Percentiles rank a stretch among this genome's conserved stretches.
Conservation (phyloP, 164 flowering plant genomes). For the Kingdonia uniflora region DNA sequence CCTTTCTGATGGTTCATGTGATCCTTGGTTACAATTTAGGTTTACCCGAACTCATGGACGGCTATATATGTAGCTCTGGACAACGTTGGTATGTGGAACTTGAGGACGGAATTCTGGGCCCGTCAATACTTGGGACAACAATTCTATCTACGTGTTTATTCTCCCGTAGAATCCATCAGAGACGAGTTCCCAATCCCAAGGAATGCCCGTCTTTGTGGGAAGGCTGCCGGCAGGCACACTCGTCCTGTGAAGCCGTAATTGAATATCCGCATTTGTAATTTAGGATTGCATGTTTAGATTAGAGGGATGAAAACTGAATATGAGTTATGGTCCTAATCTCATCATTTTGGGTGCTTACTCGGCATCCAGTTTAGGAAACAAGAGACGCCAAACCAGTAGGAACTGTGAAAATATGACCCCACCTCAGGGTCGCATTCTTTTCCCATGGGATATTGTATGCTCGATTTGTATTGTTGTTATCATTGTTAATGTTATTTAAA, state of each 20-base stretch:
- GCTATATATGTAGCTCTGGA: constrained; percentile 67
- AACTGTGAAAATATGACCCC: constrained; percentile 23
- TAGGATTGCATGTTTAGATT: background rate
- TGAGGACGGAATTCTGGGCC: constrained; percentile 81
- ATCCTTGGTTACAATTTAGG: constrained; percentile 29
- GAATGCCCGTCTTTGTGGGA: constrained; percentile 77
- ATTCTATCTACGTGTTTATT: constrained; percentile 65
- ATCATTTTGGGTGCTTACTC: constrained; percentile 9
- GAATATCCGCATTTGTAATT: background rate
- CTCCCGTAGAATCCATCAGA: constrained; percentile 47
- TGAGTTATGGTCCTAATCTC: background rate
- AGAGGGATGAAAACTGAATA: background rate
- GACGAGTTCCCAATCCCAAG: constrained; percentile 79
- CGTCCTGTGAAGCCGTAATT: constrained; percentile 37
- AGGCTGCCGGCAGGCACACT: constrained; percentile 47
- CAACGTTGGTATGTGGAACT: constrained; percentile 91
- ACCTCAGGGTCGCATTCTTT: constrained; percentile 66
- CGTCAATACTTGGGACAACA: constrained; percentile 86
- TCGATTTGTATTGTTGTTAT: constrained; percentile 1
- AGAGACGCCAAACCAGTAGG: background rate
- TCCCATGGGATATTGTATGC: constrained; percentile 5
- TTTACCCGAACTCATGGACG: constrained; percentile 83
- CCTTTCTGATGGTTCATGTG: no score
- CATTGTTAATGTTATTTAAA: background rate
- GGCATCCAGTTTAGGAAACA: background rate